Base-by-base conservation (phyloP, 495 filamentous ascomycete species). In the Lichina pygmaea region DNA sequence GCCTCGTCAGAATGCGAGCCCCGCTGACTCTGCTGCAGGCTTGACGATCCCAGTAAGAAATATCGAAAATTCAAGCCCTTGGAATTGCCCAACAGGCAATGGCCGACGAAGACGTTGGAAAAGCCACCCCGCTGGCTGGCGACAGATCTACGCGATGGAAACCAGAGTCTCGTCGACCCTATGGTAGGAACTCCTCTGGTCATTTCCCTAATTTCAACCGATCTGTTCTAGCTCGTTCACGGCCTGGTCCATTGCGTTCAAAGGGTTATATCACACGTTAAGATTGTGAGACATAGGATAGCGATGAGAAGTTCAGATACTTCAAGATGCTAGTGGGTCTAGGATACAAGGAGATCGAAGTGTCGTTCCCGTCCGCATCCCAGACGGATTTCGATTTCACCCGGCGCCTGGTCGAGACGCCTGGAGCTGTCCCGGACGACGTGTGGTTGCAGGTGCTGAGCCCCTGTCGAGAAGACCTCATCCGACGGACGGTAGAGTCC, bases 311-410 rank as follows among this genome's bases (percentile, higher is more conserved):
- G 69, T 89, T 73, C 70, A 62, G 66, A 49, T 95, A 89, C 65
- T 97, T 97, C 66, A 71, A 80, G 60, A 93, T 93, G 84, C 71
- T 97, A 33, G 73, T 80, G 50, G 74, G 81, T 50, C 75, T 94
- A 43, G 89, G 89, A 49, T 95, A 94, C 67, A 95, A 94, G 60
- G 89, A 97, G 61, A 93, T 97, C 52, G 89, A 97, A 59, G 77
- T 94, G 9, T 92, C 85, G 0, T 95, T 93, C 62, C 89, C 89
- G 34, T 91, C 86, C 6, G 81, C 86, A 15, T 91, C 82, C 31
- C 77, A 92, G 60, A 91, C 76, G 53, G 89, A 95, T 57, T 94
- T 84, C 65, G 84, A 93, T 60, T 95, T 94, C 59, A 94, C 86
- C 32, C 73, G 81, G 44, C 73, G 78, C 48, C 64, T 95, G 38